Base-by-base conservation (phyloP, 2,329 filamentous ascomycete genomes). In the Microcyclospora pomicola region DNA sequence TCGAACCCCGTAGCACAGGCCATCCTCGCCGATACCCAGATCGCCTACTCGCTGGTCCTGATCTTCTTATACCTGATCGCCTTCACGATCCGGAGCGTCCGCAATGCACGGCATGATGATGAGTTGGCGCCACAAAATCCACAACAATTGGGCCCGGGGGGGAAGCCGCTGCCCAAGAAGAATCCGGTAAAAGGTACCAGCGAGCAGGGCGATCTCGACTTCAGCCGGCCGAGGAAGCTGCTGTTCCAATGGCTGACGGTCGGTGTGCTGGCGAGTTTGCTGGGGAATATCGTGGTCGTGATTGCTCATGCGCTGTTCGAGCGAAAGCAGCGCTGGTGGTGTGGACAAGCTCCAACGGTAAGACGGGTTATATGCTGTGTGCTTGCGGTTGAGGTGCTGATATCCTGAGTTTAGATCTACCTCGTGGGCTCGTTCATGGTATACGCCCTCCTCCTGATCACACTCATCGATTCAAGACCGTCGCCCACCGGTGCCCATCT, bases 361-460 rank as follows among this genome's bases (percentile, higher is more conserved):
- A n/a, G 30, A 24, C 19, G 7, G 19, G 19, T 5, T 7, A 24
- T 24, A 24, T 24, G 19, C 19, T 24, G 19, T 24, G 19, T 7
- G 4, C 5, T 24, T 24, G 19, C 7, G 19, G 19, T 5, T 24
- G 19, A 24, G 4, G 19, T 24, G 19, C 19, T 24, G 7, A 24
- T 24, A 24, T 24, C 19, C 19, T 15, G 32, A 16, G 34, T 36
- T 40, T 52, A 94, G 86, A 80, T 93, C 54, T 93, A 92, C 60
- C 68, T 92, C 45, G 73, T 84, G 40, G 84, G 80, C 38, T 80
- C 83, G 33, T 81, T 86, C 48, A 94, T 93, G 67, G 76, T 91
- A 46, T 91, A 92, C 64, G 72, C 82, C 35, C 78, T 94, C 49
- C 73, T 94, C 48, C 71, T 92, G 48, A 80, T 95, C 53, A 86